Evolutionary conservation across 179 eudicot species (phyloP), one percentile per base, ranked within the genome.

Genomic region (Dionaea muscipula): DNA sequence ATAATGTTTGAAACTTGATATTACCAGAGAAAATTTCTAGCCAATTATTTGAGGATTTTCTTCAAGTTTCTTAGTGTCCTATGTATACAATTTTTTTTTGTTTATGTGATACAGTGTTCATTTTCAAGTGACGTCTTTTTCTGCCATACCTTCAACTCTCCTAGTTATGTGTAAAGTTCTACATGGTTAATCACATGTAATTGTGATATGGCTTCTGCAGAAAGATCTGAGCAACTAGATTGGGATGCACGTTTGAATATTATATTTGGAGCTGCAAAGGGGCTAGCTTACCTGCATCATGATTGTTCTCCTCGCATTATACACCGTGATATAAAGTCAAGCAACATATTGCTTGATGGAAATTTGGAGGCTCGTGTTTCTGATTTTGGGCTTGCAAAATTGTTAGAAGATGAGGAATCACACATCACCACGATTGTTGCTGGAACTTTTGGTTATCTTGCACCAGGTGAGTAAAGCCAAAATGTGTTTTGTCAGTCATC

Each of bases 341-440:
- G 98, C 71, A 91, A 91, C 82, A 91, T 91, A 67, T 75, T 91
- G 75, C 94, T 91, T 70, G 94, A 91, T 74, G 91, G 81, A 57
- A 87, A 82, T 72, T 68, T 91, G 69, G 95, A 84, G 66, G 94
- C 98, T 51, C 95, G 98, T 55, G 98, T 91, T 36, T 82, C 98
- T 67, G 98, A 91, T 61, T 91, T 91, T 78, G 98, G 98, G 67
- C 79, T 91, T 45, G 98, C 98, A 51, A 91, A 91, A 66, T 66
- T 91, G 67, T 75, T 91, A 73, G 84, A 82, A 74, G 98, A 91
- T 68, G 95, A 87, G 70, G 98, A 91, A 58, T 91, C 98, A 40
- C 98, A 91, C 72, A 91, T 91, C 46, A 91, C 98, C 14, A 91
- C 98, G 16, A 87, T 91, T 68, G 98, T 91, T 64, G 98, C 98